phyloP scores from a whole-genome alignment of 352 stramenopile genomes.

The Nothophytophthora sp. region DNA sequence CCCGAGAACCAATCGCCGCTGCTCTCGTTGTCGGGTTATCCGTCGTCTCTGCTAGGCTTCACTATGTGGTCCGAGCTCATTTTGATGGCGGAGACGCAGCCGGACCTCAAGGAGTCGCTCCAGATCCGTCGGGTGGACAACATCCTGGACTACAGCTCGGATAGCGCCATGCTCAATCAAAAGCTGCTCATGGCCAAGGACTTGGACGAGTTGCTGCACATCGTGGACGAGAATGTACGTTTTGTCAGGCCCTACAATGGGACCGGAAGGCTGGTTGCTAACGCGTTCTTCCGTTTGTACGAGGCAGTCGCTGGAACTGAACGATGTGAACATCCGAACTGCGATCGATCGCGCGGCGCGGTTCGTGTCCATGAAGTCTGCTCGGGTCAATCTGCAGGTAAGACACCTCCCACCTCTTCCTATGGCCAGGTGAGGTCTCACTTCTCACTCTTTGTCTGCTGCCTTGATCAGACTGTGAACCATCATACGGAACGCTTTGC shows the following conservation, averaged over 20 bases:
- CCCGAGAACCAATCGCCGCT: conserved; percentile 68
- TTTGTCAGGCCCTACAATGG: not conserved
- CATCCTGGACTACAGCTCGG: conserved; percentile 47
- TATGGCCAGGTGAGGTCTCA: no score
- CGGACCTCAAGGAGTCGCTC: conserved; percentile 62
- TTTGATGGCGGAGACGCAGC: conserved; percentile 74
- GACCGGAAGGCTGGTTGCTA: not conserved
- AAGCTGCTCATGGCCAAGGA: conserved; percentile 67
- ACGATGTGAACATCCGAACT: conserved; percentile 65
- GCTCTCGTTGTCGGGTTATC: conserved; percentile 74
- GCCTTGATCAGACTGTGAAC: no score
- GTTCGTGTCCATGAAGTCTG: conserved; percentile 32
- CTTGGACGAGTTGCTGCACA: conserved; percentile 48
- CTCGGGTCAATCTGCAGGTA: conserved; percentile 35
- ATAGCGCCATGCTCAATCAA: conserved; percentile 59
- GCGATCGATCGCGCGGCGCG: conserved; percentile 50
- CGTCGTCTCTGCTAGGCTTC: conserved; percentile 71
- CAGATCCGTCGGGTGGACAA: conserved; percentile 71
- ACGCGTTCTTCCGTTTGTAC: conserved; percentile 2
- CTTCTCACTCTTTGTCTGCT: no score
- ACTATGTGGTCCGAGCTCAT: conserved; percentile 81
- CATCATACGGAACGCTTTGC: conserved; percentile 13
- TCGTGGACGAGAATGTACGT: conserved; percentile 70
- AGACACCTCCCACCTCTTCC: no score
- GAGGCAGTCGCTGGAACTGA: conserved; percentile 45